A percentile compares a stretch with the other conserved stretches of the same genome.
Conservation (phyloP, 345 rosid species). For the Acer campestre region DNA sequence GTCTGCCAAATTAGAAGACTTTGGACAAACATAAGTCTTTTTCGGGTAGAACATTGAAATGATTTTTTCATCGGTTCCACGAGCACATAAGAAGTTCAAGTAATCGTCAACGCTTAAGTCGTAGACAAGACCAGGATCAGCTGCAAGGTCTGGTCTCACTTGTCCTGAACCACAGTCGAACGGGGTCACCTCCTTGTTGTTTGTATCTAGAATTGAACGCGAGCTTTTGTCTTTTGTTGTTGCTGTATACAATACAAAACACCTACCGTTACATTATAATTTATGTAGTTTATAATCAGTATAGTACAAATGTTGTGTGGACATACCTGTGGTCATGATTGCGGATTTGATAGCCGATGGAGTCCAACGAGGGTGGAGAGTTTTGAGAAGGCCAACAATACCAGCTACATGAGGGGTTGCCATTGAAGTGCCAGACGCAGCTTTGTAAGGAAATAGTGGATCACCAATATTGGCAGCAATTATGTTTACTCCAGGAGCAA, state of each 20-base stretch:
- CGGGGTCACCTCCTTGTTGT: constrained; percentile 37
- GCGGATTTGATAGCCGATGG: too few relatives aligned
- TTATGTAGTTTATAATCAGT: too few relatives aligned
- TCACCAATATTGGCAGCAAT: too few relatives aligned
- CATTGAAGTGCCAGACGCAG: too few relatives aligned
- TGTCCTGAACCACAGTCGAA: constrained; percentile 55
- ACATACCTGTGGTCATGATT: too few relatives aligned
- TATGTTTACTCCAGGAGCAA: too few relatives aligned
- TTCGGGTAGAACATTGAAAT: constrained; percentile 17
- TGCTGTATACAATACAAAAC: constrained; percentile 27
- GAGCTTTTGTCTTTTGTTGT: constrained; percentile 22
- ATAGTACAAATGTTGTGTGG: too few relatives aligned
- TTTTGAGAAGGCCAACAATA: too few relatives aligned
- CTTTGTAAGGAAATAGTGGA: too few relatives aligned
- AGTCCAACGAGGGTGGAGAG: too few relatives aligned
- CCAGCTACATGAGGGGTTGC: too few relatives aligned
- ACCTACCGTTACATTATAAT: not conserved
- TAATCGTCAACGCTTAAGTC: constrained; percentile 36
- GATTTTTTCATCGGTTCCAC: constrained; percentile 30
- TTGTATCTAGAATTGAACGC: constrained; percentile 27
- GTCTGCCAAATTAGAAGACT: constrained; percentile 19
- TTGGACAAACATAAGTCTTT: constrained; percentile 31
- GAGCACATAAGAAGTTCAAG: constrained; percentile 48
- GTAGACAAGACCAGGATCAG: constrained; percentile 60
- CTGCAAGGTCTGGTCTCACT: constrained; percentile 41